phyloP scores from a whole-genome alignment of 208 protist genomes.

The Trypanosoma conorhini region DNA sequence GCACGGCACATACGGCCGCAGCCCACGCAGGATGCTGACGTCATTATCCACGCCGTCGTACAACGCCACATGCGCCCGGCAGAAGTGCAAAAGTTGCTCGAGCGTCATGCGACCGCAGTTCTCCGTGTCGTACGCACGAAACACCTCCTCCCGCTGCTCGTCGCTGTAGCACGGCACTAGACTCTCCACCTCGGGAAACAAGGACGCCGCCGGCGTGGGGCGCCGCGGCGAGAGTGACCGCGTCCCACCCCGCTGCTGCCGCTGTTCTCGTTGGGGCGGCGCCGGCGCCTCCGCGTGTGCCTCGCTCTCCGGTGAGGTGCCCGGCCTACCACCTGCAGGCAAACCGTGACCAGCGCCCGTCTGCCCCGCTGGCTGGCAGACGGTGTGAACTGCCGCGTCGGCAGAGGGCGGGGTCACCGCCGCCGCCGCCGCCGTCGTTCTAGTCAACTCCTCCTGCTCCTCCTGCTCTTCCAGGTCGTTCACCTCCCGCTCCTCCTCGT shows the following conservation, averaged over 20 bases:
- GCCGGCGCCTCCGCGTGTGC: background rate
- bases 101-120: slow-evolving; percentile 28
- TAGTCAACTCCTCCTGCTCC: background rate
- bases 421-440: no score
- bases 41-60: slow-evolving; percentile 28
- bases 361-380: background rate
- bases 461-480: no score
- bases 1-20: slow-evolving; percentile 29
- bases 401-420: no score
- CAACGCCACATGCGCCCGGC: slow-evolving; percentile 34
- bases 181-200: background rate
- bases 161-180: slow-evolving; percentile 43
- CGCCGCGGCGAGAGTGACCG: background rate
- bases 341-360: background rate
- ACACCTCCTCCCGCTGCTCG: slow-evolving; percentile 23
- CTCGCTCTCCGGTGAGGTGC: background rate
- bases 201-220: background rate
- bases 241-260: background rate
- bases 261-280: background rate
- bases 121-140: slow-evolving; percentile 32
- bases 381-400: no score
- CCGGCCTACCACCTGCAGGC: no score
- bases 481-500: slow-evolving; percentile 7
- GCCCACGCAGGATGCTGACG: slow-evolving; percentile 22
- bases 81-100: slow-evolving; percentile 42